Conservation (phyloP, 2,329 filamentous ascomycete genomes). For the Dryadomyces sulphureus region DNA sequence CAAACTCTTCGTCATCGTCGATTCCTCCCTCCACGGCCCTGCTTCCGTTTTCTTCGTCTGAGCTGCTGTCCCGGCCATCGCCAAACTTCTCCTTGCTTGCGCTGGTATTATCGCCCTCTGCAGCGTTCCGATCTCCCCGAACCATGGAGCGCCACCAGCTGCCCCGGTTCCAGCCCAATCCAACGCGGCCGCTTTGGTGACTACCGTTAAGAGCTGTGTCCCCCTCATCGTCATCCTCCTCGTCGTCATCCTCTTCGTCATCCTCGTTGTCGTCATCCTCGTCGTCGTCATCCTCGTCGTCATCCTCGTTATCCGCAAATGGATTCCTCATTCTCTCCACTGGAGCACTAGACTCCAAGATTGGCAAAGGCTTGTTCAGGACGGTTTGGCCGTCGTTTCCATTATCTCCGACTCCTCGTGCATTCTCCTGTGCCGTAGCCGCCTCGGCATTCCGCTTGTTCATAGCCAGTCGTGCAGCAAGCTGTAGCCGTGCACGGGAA, state of each 20-base stretch:
- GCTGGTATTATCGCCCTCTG: neutral
- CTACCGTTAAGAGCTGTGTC: slow-evolving; percentile 16
- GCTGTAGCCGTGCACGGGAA: slow-evolving; percentile 70
- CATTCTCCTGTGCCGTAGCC: slow-evolving; percentile 24
- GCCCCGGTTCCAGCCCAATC: slow-evolving; percentile 18
- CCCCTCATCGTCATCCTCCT: slow-evolving; percentile 17
- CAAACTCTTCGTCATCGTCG: slow-evolving; percentile 50
- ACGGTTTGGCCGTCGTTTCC: neutral
- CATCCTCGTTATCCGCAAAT: slow-evolving; percentile 43
- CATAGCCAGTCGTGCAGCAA: slow-evolving; percentile 75
- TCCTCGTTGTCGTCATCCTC: slow-evolving; percentile 29
- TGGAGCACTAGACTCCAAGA: slow-evolving; percentile 7
- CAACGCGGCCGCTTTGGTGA: slow-evolving; percentile 14
- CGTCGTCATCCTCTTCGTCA: slow-evolving; percentile 36
- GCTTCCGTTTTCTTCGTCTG: slow-evolving; percentile 33
- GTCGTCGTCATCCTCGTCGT: slow-evolving; percentile 40
- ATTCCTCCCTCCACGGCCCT: slow-evolving; percentile 27
- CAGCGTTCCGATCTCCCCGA: slow-evolving; percentile 6
- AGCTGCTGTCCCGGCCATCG: slow-evolving; percentile 21
- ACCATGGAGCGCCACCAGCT: slow-evolving; percentile 22
- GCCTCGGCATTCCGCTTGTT: slow-evolving; percentile 46
- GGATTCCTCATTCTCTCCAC: slow-evolving; percentile 28
- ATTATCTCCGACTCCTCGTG: neutral
- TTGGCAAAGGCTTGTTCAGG: neutral
- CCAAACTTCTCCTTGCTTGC: slow-evolving; percentile 13